phyloP scores from a whole-genome alignment of 2,329 filamentous ascomycete genomes.

The Scedosporium aurantiacum region DNA sequence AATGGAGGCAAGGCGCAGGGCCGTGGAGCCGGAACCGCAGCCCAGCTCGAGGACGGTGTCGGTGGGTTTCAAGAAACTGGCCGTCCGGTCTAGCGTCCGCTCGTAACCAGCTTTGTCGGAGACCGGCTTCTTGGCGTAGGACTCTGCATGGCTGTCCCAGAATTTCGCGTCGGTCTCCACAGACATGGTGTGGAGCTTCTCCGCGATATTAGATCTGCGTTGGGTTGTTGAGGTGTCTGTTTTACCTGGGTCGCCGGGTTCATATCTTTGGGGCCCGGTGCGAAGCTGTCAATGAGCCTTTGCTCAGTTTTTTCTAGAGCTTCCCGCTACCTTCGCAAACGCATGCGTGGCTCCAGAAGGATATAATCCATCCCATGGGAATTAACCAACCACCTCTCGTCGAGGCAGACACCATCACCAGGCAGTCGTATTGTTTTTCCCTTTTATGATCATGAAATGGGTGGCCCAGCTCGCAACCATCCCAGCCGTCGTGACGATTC shows the following conservation, averaged over 20 bases:
- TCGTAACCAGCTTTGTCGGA: slow-evolving; percentile 11
- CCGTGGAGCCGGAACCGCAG: slow-evolving; percentile 12
- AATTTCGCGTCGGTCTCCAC: slow-evolving; percentile 7
- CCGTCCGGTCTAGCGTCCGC: slow-evolving; percentile 9
- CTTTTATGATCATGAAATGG: no score
- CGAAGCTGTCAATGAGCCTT: no score
- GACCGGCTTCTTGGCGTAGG: slow-evolving; percentile 9
- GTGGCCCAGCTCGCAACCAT: no score
- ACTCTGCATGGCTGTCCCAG: slow-evolving; percentile 9
- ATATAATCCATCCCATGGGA: no score
- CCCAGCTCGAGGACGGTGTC: slow-evolving; percentile 12
- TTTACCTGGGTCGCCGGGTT: neutral
- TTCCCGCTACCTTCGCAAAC: no score
- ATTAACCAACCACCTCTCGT: no score
- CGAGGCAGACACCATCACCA: no score
- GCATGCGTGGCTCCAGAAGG: no score
- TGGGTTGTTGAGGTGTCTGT: neutral
- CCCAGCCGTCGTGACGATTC: no score
- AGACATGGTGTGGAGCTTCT: neutral
- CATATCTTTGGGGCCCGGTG: no score
- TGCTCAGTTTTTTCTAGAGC: no score
- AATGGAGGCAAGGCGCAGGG: slow-evolving; percentile 9
- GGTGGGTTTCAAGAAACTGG: slow-evolving; percentile 6
- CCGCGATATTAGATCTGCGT: neutral
- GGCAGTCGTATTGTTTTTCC: no score